Evolutionary conservation across 176 grass and related monocot species (phyloP), one percentile per base, ranked within the genome.

Genomic region (Canna indica): DNA sequence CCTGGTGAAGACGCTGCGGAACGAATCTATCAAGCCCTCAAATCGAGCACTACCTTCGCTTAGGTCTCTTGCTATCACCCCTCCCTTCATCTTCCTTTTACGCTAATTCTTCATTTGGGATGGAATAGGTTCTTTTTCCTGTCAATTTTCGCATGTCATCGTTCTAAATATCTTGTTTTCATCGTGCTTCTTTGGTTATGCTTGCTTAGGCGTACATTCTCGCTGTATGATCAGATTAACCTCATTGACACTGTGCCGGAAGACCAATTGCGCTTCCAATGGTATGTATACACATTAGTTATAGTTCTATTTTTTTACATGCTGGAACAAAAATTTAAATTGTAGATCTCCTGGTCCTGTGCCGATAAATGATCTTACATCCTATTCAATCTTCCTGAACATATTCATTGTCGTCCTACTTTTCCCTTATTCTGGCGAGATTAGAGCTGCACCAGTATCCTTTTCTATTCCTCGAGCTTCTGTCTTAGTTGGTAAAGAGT

Each of bases 221-320:
- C 94, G 25, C 73, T 93, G 30, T 99, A 99, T 74, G 94, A 99
- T 81, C 90, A 99, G 86, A 99, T 99, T 74, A 99, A 99, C 80
- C 94, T 99, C 68, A 99, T 99, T 74, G 89, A 99, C 79, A 88
- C 20, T 44, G 86, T 99, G 58, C 86, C 86, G 7, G 82, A 93
- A 57, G 89, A 85, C 77, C 84, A 93, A 52, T 79, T 93, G 15
- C 89, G 86, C 20, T 99, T 99, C 73, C 89, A 93, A 78, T 69
- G 89, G 94, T 87, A 85, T 44, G 39, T 15, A 14, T 53, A 36
- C 26, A 17, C 47, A 54, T 44, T 48, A 68, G 64, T 22, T 29
- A 1, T 22, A 28, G 54, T 70, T 53, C 24, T 11, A 44, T 67
- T 5, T 66, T 71, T 17, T 10, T 28, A 53, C 11, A 28, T 48